Evolutionary conservation across 1,284 basidiomycete genomes (phyloP).

Genomic region (Somion occarium): DNA sequence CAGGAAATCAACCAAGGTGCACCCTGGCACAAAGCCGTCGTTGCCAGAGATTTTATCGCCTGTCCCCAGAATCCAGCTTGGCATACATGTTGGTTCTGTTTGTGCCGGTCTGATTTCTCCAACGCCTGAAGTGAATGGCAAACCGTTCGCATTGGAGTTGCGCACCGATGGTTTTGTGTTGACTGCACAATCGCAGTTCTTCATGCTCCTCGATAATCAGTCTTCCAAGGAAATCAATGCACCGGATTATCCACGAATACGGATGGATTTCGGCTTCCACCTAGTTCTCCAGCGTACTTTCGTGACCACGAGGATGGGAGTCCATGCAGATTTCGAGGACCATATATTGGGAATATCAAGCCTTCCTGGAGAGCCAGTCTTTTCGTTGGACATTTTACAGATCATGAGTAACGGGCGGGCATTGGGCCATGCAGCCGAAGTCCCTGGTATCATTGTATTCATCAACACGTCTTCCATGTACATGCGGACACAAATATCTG

Average conservation of each 20-base stretch:
- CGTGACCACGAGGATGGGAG: conserved; percentile 21
- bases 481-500: conserved; percentile 44
- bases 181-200: conserved; percentile 20
- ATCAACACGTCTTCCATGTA: conserved; percentile 49
- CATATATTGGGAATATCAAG: conserved; percentile 11
- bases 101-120: conserved; percentile 44
- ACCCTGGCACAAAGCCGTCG: conserved; percentile 16
- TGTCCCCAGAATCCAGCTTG: conserved; percentile 49
- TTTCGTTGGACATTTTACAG: conserved; percentile 56
- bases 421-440: conserved; percentile 45
- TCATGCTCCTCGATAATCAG: conserved; percentile 18
- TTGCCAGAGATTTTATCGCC: conserved; percentile 31
- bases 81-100: conserved; percentile 43
- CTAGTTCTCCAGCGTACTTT: conserved; percentile 21
- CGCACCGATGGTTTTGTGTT: conserved; percentile 20
- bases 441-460: conserved; percentile 37
- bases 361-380: conserved; percentile 32
- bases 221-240: conserved; percentile 11
- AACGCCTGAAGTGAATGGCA: conserved; percentile 29
- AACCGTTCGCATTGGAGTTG: conserved; percentile 45
- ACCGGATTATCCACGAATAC: conserved; percentile 20
- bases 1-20: conserved; percentile 19
- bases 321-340: conserved; percentile 8
- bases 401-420: conserved; percentile 38
- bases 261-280: conserved; percentile 20